These are phyloP conservation scores for Plasmodium fragile DNA, from an alignment of 169 alveolate genomes.

Conservation along the genomic window DNA sequence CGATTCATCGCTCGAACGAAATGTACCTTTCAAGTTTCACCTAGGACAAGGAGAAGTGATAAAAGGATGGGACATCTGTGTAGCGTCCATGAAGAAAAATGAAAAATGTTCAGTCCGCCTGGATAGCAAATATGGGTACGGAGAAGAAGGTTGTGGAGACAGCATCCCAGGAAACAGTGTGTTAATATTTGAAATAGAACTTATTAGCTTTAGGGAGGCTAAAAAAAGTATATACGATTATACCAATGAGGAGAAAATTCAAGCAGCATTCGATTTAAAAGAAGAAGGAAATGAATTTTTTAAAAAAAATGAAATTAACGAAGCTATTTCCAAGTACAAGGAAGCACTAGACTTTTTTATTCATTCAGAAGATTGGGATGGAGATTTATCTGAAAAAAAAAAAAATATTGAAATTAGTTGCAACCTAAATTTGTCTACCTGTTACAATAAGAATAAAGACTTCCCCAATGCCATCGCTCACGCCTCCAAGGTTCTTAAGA, in stretches of 20 bases:
- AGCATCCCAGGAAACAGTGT: slow-evolving; percentile 87
- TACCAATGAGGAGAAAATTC: slow-evolving; percentile 87
- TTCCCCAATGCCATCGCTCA: slow-evolving; percentile 83
- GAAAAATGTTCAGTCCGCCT: slow-evolving; percentile 77
- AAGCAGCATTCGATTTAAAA: slow-evolving; percentile 85
- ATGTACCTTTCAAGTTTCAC: slow-evolving; percentile 85
- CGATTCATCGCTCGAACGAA: slow-evolving; percentile 88
- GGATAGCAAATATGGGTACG: slow-evolving; percentile 85
- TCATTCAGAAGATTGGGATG: slow-evolving; percentile 78
- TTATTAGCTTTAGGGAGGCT: slow-evolving; percentile 81
- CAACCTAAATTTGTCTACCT: slow-evolving; percentile 68
- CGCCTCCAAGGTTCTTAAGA: slow-evolving; percentile 84
- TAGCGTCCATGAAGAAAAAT: slow-evolving; percentile 84
- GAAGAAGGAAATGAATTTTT: slow-evolving; percentile 84
- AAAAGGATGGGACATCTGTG: slow-evolving; percentile 88
- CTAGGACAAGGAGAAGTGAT: slow-evolving; percentile 87
- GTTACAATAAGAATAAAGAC: slow-evolving; percentile 82
- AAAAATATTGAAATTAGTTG: slow-evolving; percentile 62
- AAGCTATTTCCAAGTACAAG: slow-evolving; percentile 83
- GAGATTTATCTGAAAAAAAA: slow-evolving; percentile 35
- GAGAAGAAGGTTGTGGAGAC: slow-evolving; percentile 87
- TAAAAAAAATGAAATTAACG: slow-evolving; percentile 77
- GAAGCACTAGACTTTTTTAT: slow-evolving; percentile 77
- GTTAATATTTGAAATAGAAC: slow-evolving; percentile 87
- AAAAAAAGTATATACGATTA: slow-evolving; percentile 82